Percentiles rank a stretch among this genome's conserved stretches.
phyloP scores from a whole-genome alignment of 345 rosid species.

The Noccaea caerulescens region DNA sequence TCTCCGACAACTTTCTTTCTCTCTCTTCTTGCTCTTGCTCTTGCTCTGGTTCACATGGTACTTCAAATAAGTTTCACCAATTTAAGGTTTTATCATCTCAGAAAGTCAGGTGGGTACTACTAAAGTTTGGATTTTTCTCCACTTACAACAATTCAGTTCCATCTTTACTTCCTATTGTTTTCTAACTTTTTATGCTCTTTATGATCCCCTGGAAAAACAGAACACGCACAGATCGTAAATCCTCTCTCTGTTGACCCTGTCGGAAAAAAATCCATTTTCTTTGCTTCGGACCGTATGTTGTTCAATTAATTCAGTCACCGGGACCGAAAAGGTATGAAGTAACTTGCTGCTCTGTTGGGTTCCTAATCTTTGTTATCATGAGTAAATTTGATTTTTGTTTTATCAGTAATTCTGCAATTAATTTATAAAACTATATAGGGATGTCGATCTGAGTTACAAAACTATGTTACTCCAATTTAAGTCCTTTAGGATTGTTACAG shows the following conservation, averaged over 20 bases:
- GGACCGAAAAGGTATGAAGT: background rate
- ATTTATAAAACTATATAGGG: background rate
- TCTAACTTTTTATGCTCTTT: background rate
- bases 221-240: background rate
- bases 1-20: slow-evolving; percentile 32
- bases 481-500: slow-evolving; percentile 13
- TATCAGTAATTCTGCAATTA: background rate
- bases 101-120: slow-evolving; percentile 39
- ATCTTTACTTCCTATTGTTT: slow-evolving; percentile 6
- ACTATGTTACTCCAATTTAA: background rate
- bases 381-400: slow-evolving; percentile 15
- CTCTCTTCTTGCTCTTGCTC: slow-evolving; percentile 19
- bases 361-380: slow-evolving; percentile 1
- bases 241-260: slow-evolving; percentile 12
- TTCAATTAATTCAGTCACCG: background rate
- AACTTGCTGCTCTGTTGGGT: slow-evolving; percentile 1
- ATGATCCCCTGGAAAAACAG: slow-evolving; percentile 10
- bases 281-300: slow-evolving; percentile 10
- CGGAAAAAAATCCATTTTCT: slow-evolving; percentile 16
- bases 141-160: slow-evolving; percentile 18
- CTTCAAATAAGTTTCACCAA: slow-evolving; percentile 23
- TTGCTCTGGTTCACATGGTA: slow-evolving; percentile 41
- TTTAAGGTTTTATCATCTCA: slow-evolving; percentile 29
- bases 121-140: slow-evolving; percentile 18
- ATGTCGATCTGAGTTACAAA: slow-evolving; percentile 18